Evolutionary conservation across 2,329 filamentous ascomycete species (phyloP).

Genomic region (Hymenoscyphus infarciens): DNA sequence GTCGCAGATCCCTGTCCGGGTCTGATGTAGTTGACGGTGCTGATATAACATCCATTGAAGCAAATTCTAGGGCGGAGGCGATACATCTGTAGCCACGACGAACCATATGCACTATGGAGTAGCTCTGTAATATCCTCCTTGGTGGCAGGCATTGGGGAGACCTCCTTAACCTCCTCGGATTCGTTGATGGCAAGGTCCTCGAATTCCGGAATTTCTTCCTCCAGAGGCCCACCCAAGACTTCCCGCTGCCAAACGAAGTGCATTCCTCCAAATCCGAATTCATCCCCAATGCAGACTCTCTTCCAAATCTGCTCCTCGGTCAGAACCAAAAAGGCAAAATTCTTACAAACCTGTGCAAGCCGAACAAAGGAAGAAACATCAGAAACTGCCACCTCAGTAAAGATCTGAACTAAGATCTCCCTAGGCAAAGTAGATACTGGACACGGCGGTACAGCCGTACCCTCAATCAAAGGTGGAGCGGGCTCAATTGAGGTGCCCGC

Average conservation of each 20-base stretch:
- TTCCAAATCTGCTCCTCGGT: slow-evolving; percentile 88
- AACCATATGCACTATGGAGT: slow-evolving; percentile 42
- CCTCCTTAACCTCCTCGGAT: neutral
- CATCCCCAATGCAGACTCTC: slow-evolving; percentile 62
- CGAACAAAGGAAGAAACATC: slow-evolving; percentile 78
- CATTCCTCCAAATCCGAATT: slow-evolving; percentile 81
- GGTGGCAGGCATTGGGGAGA: slow-evolving; percentile 9
- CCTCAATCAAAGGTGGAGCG: slow-evolving; percentile 65
- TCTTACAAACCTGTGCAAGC: slow-evolving; percentile 78
- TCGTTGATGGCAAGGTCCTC: slow-evolving; percentile 13
- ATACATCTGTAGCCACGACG: slow-evolving; percentile 68
- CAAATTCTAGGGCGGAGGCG: slow-evolving; percentile 78
- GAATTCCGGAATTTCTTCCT: slow-evolving; percentile 10
- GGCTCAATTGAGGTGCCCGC: slow-evolving; percentile 64
- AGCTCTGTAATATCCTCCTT: slow-evolving; percentile 32
- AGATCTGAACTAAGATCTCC: slow-evolving; percentile 78
- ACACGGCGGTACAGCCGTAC: slow-evolving; percentile 70
- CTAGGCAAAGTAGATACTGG: slow-evolving; percentile 74
- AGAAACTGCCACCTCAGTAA: slow-evolving; percentile 65
- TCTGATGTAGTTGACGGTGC: slow-evolving; percentile 91
- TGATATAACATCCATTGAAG: slow-evolving; percentile 95
- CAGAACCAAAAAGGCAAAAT: slow-evolving; percentile 77
- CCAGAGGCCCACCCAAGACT: slow-evolving; percentile 53
- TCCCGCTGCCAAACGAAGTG: slow-evolving; percentile 71
- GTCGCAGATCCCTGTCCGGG: slow-evolving; percentile 70